Evolutionary conservation across 2,329 filamentous ascomycete species (phyloP).

Genomic region (Ascochyta rabiei): DNA sequence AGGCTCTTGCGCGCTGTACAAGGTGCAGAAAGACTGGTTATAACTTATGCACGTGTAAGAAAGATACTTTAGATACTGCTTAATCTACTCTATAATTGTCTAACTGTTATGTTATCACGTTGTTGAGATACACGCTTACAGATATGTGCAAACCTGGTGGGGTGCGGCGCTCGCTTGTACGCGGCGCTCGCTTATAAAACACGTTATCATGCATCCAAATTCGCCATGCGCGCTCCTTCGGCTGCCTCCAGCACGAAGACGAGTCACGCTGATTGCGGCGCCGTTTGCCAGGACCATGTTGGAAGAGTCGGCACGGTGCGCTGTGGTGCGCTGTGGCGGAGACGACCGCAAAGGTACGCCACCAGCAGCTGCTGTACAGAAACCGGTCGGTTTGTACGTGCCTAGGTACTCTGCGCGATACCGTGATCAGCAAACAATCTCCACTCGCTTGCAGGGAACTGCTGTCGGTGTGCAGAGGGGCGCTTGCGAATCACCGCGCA

Average conservation of each 20-base stretch:
- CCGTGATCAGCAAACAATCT: conserved; percentile 47
- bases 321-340: conserved; percentile 21
- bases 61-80: too few species aligned
- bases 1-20: too few species aligned
- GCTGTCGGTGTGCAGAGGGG: conserved; percentile 31
- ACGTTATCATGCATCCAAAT: conserved; percentile 16
- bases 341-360: conserved; percentile 30
- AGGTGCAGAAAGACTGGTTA: too few species aligned
- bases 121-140: too few species aligned
- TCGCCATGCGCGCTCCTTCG: conserved; percentile 6
- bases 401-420: conserved; percentile 35
- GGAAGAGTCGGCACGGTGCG: conserved; percentile 19
- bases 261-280: conserved; percentile 18
- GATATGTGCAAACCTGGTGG: too few species aligned
- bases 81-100: too few species aligned
- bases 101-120: too few species aligned
- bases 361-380: conserved; percentile 24
- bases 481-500: conserved; percentile 39
- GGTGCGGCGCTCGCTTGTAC: too few species aligned
- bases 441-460: conserved; percentile 42
- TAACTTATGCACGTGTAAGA: too few species aligned
- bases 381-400: conserved; percentile 34
- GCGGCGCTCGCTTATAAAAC: too few species aligned
- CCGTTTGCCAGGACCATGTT: conserved; percentile 19
- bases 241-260: conserved; percentile 5